A percentile compares a stretch with the other conserved stretches of the same genome.
phyloP scores from a whole-genome alignment of 331 rosid genomes.

The Acacia pycnantha region DNA sequence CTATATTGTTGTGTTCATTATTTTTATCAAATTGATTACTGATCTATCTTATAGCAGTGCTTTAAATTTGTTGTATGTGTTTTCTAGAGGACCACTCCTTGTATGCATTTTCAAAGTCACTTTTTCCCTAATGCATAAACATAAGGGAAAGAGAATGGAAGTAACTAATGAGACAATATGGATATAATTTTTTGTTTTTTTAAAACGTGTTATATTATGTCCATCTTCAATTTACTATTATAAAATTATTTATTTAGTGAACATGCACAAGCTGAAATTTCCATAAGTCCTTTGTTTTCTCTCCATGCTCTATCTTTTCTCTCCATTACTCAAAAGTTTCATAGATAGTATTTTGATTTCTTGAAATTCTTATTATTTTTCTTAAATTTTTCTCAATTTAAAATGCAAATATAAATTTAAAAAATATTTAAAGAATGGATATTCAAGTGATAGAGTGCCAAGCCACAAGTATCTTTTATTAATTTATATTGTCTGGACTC shows the following conservation, averaged over 20 bases:
- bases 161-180: conserved; percentile 1
- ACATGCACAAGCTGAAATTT: not conserved
- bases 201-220: not conserved
- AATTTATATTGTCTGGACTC: not conserved
- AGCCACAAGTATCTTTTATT: no score
- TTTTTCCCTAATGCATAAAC: not conserved
- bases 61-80: not conserved
- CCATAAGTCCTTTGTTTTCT: not conserved
- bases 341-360: not conserved
- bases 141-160: not conserved
- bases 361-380: not conserved
- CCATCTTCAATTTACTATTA: not conserved
- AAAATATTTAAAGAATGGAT: not conserved
- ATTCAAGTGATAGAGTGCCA: not conserved
- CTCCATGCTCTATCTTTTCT: not conserved
- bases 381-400: not conserved
- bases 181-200: no score
- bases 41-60: not conserved
- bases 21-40: not conserved
- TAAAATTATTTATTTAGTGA: not conserved
- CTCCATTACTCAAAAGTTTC: not conserved
- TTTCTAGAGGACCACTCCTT: not conserved
- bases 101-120: not conserved
- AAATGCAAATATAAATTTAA: not conserved
- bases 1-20: no score